Conservation (phyloP, 1,284 basidiomycete species). For the Irpex rosettiformis region DNA sequence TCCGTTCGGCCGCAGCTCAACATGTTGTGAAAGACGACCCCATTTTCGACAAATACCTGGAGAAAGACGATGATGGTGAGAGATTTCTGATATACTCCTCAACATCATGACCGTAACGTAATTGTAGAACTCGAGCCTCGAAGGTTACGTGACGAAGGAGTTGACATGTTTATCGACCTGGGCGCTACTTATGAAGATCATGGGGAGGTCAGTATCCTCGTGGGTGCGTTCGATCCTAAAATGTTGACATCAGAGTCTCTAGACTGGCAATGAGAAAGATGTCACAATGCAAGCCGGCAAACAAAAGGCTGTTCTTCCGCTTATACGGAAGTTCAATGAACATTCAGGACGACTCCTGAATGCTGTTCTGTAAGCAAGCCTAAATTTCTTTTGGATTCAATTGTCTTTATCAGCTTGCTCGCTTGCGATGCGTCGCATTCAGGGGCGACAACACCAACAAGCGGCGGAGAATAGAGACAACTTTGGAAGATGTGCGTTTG, state of each 20-base stretch:
- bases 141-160: constrained; percentile 59
- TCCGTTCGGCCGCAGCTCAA: constrained; percentile 80
- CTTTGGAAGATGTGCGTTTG: constrained; percentile 24
- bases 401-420: not conserved
- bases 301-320: constrained; percentile 82
- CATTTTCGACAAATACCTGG: constrained; percentile 94
- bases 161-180: constrained; percentile 83
- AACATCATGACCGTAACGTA: not conserved
- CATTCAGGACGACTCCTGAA: constrained; percentile 90
- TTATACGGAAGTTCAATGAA: constrained; percentile 97
- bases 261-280: constrained; percentile 88
- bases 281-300: constrained; percentile 95
- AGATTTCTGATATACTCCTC: not conserved
- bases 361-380: constrained; percentile 57
- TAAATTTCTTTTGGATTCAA: not conserved
- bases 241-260: not conserved
- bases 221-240: not conserved
- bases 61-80: constrained; percentile 91
- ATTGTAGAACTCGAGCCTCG: constrained; percentile 77
- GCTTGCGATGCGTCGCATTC: not conserved
- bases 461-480: constrained; percentile 48
- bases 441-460: constrained; percentile 63
- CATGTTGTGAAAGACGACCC: constrained; percentile 88
- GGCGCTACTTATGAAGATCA: constrained; percentile 92
- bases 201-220: constrained; percentile 55